Evolutionary conservation across 2,329 filamentous ascomycete genomes (phyloP).

Genomic region (Cladobotryum protrusum): DNA sequence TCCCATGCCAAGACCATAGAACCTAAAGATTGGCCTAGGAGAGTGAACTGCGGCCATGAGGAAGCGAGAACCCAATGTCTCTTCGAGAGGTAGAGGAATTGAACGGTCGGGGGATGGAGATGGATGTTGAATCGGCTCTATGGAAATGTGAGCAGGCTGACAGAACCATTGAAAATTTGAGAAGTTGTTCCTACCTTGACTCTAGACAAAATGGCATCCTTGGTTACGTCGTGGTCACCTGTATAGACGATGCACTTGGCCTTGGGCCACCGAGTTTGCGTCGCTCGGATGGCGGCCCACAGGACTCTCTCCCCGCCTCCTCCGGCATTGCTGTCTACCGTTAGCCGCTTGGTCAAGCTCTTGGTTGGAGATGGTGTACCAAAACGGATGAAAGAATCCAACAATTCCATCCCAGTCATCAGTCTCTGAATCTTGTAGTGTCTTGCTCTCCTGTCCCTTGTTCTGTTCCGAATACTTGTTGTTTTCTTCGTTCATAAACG

Average conservation of each 20-base stretch:
- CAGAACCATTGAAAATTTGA: neutral
- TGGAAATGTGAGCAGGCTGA: neutral
- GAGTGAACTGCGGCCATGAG: slow-evolving; percentile 86
- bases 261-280: slow-evolving; percentile 80
- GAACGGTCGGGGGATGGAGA: slow-evolving; percentile 73
- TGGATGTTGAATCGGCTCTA: slow-evolving; percentile 87
- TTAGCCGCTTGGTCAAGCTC: slow-evolving; percentile 5
- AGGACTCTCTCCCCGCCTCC: slow-evolving; percentile 93
- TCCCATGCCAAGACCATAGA: slow-evolving; percentile 85
- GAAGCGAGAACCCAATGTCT: slow-evolving; percentile 79
- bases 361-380: slow-evolving; percentile 47
- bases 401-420: slow-evolving; percentile 74
- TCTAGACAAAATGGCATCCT: slow-evolving; percentile 67
- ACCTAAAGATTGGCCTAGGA: slow-evolving; percentile 88
- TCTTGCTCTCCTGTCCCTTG: slow-evolving; percentile 42
- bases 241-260: slow-evolving; percentile 92
- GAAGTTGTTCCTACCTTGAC: slow-evolving; percentile 54
- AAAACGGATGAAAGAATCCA: slow-evolving; percentile 97
- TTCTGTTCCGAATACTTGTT: slow-evolving; percentile 30
- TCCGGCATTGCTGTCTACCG: slow-evolving; percentile 69
- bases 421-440: slow-evolving; percentile 39
- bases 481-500: slow-evolving; percentile 43
- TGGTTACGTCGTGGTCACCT: slow-evolving; percentile 83
- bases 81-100: slow-evolving; percentile 86
- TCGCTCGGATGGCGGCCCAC: slow-evolving; percentile 90